These are phyloP conservation scores for Hypoxylon sp. DNA, from an alignment of 2,329 filamentous ascomycete genomes.

Conservation along the genomic window DNA sequence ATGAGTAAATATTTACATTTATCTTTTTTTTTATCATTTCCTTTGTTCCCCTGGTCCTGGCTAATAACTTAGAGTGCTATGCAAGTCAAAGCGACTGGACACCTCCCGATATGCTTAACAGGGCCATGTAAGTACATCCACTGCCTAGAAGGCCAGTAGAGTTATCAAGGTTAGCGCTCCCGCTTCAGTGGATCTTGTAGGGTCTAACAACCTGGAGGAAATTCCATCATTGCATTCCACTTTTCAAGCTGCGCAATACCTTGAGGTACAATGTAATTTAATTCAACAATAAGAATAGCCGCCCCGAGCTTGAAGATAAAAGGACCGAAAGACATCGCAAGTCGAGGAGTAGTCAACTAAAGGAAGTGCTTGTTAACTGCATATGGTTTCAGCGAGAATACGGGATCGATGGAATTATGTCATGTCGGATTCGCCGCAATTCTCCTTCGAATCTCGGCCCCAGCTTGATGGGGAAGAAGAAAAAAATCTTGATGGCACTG, in stretches of 20 bases:
- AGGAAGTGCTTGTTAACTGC: slow-evolving; percentile 5
- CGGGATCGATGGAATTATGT: slow-evolving; percentile 28
- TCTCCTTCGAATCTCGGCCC: slow-evolving; percentile 32
- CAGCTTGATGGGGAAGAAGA: slow-evolving; percentile 16
- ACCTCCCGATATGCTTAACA: not conserved
- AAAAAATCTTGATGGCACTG: not conserved
- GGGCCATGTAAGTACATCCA: not conserved
- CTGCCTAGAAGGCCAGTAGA: slow-evolving; percentile 5
- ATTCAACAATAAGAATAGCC: slow-evolving; percentile 11
- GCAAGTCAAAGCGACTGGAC: slow-evolving; percentile 18
- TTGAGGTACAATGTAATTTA: slow-evolving; percentile 15
- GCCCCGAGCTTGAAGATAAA: not conserved
- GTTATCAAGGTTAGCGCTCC: slow-evolving; percentile 36
- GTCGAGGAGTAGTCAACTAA: not conserved
- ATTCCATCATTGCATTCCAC: slow-evolving; percentile 9
- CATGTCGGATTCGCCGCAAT: slow-evolving; percentile 40
- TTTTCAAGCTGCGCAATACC: not conserved
- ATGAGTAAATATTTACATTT: not conserved
- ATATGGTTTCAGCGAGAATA: slow-evolving; percentile 6
- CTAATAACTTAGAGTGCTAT: not conserved
- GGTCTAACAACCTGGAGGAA: slow-evolving; percentile 1
- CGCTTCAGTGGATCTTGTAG: slow-evolving; percentile 39
- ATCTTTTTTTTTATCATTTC: not conserved
- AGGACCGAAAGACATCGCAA: not conserved
- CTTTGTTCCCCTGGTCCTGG: not conserved